These are phyloP conservation scores for Aspergillus cejpii DNA, from an alignment of 2,329 filamentous ascomycete genomes.

Conservation along the genomic window DNA sequence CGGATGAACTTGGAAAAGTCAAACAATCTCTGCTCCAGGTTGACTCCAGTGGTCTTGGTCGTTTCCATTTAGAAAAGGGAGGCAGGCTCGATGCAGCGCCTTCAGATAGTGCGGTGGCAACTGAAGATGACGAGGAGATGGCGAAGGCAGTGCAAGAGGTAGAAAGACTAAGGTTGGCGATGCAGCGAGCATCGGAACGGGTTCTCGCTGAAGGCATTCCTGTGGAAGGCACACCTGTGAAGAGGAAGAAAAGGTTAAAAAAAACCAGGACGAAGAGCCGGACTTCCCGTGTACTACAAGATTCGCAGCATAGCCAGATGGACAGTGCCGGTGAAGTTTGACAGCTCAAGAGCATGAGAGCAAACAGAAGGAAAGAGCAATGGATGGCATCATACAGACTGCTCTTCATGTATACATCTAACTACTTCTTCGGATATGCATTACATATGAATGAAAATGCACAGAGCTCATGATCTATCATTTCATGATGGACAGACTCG, in stretches of 20 bases:
- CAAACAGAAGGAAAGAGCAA: neutral
- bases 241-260: slow-evolving; percentile 51
- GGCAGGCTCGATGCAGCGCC: slow-evolving; percentile 13
- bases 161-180: slow-evolving; percentile 76
- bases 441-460: too few species aligned
- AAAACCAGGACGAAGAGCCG: neutral
- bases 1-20: slow-evolving; percentile 24
- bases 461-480: too few species aligned
- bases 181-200: slow-evolving; percentile 53
- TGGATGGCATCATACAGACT: too few species aligned
- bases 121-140: slow-evolving; percentile 82
- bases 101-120: slow-evolving; percentile 55
- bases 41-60: slow-evolving; percentile 73
- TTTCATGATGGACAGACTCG: too few species aligned
- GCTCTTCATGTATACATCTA: too few species aligned
- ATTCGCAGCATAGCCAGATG: neutral
- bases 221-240: slow-evolving; percentile 45
- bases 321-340: neutral
- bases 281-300: slow-evolving; percentile 1
- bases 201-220: slow-evolving; percentile 45
- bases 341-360: neutral
- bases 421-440: too few species aligned
- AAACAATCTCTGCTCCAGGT: slow-evolving; percentile 72
- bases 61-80: slow-evolving; percentile 59
- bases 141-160: slow-evolving; percentile 80